Conservation (phyloP, 129 eudicot species). For the Chrysanthemum seticuspe region DNA sequence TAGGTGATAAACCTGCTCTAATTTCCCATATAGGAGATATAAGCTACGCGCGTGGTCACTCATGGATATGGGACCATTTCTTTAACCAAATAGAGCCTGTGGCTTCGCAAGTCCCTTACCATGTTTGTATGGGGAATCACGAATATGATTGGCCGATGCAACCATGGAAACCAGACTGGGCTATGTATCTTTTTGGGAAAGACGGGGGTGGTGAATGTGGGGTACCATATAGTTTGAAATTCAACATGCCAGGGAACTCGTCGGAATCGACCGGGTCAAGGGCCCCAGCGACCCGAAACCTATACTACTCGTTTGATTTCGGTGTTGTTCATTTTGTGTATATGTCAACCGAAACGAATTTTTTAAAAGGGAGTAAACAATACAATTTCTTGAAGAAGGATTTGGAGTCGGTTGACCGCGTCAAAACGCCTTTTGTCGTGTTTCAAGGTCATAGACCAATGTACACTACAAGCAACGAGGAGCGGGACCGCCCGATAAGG, state of each 20-base stretch:
- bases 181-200: constrained; percentile 45
- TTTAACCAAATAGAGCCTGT: constrained; percentile 87
- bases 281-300: constrained; percentile 82
- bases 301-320: constrained; percentile 79
- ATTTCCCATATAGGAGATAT: constrained; percentile 96
- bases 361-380: constrained; percentile 74
- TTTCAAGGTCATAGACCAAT: constrained; percentile 98
- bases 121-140: constrained; percentile 96
- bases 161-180: constrained; percentile 99
- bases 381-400: constrained; percentile 75
- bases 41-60: constrained; percentile 93
- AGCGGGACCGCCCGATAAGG: constrained; percentile 55
- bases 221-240: constrained; percentile 85
- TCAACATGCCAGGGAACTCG: constrained; percentile 97
- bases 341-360: constrained; percentile 86
- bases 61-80: constrained; percentile 97
- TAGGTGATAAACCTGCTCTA: constrained; percentile 80
- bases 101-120: constrained; percentile 86
- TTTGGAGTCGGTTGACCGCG: constrained; percentile 80
- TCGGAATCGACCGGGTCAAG: constrained; percentile 63
- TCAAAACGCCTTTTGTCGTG: constrained; percentile 86
- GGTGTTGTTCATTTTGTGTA: constrained; percentile 90
- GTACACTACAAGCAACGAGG: constrained; percentile 89
- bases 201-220: constrained; percentile 99
- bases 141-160: constrained; percentile 98